These are phyloP conservation scores for Fusarium pseudonygamai DNA, from an alignment of 2,329 filamentous ascomycete genomes.

Conservation along the genomic window DNA sequence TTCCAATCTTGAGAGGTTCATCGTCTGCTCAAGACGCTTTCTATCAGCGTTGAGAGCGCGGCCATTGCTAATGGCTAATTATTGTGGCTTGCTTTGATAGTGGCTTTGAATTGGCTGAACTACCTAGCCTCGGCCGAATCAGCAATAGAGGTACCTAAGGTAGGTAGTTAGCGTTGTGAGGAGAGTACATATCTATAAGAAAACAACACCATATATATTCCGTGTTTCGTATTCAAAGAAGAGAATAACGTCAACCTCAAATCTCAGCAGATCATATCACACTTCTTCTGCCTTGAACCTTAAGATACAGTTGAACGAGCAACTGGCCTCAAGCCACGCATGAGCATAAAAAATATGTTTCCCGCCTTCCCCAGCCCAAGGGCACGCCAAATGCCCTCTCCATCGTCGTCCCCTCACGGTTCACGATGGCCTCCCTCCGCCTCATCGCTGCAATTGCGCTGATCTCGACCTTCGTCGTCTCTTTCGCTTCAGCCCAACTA, in stretches of 20 bases:
- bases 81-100: background rate
- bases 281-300: background rate
- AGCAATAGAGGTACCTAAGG: too few relatives aligned
- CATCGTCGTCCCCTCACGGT: constrained; percentile 11
- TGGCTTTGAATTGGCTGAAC: background rate
- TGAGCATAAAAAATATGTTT: background rate
- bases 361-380: too few relatives aligned
- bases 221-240: background rate
- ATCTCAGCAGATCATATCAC: background rate
- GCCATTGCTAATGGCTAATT: background rate
- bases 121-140: background rate
- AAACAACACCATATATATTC: background rate
- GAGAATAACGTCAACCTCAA: background rate
- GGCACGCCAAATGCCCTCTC: background rate
- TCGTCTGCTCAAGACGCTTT: background rate
- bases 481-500: constrained; percentile 11
- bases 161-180: background rate
- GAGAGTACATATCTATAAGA: background rate
- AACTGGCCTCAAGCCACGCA: background rate
- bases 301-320: background rate
- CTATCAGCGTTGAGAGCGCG: background rate
- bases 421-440: constrained; percentile 21
- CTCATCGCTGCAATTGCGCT: constrained; percentile 8
- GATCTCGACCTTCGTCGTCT: constrained; percentile 4
- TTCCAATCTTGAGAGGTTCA: background rate